phyloP scores from a whole-genome alignment of 257 asterid species.

The Cruciata laevipes region DNA sequence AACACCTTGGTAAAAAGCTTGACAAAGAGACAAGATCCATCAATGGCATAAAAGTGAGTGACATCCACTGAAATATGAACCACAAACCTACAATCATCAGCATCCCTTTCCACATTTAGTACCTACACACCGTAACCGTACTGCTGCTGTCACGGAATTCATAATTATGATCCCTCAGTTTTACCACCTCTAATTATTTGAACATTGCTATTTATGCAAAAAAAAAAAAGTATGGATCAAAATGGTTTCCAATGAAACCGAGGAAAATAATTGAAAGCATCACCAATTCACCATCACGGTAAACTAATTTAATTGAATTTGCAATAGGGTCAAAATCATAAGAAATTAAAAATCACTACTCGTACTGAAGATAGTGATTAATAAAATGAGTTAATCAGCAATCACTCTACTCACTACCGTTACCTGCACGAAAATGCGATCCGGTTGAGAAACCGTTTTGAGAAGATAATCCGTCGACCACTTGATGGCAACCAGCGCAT shows the following conservation, averaged over 20 bases:
- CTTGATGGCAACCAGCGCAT: constrained; percentile 61
- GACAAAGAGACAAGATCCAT: not conserved
- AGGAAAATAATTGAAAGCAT: not conserved
- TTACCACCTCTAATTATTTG: not conserved
- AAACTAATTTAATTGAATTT: too few relatives aligned
- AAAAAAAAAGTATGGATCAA: not conserved
- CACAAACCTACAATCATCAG: constrained; percentile 5
- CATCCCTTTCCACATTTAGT: not conserved
- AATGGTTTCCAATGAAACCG: not conserved
- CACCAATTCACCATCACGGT: not conserved
- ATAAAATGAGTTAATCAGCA: not conserved
- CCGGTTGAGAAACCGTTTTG: constrained; percentile 77
- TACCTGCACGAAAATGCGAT: constrained; percentile 96
- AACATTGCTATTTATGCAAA: not conserved
- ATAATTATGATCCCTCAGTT: not conserved
- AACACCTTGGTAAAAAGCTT: not conserved
- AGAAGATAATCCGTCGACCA: constrained; percentile 91
- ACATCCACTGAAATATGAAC: constrained; percentile 7
- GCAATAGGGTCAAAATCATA: not conserved
- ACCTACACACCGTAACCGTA: not conserved
- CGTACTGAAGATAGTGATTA: not conserved
- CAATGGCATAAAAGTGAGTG: not conserved
- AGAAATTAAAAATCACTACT: too few relatives aligned
- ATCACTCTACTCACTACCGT: not conserved
- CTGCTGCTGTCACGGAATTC: constrained; percentile 4